Base-by-base conservation (phyloP, 352 stramenopile genomes). In the Globisporangium splendens region DNA sequence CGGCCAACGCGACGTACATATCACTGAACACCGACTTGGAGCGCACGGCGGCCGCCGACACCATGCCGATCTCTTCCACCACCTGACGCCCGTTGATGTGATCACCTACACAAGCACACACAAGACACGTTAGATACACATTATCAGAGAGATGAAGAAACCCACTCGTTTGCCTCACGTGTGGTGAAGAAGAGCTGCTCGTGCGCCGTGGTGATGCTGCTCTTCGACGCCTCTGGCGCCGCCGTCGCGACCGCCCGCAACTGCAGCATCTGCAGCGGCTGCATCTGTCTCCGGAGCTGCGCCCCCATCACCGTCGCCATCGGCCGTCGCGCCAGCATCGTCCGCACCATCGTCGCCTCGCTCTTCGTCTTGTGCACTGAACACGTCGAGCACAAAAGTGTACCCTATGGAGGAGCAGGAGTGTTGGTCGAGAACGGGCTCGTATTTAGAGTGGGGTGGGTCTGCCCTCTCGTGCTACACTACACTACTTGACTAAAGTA, bases 1-100 rank as follows among this genome's bases (percentile, higher is more conserved):
- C 83, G 10, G 81, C 68, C 22, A 90, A 53, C 33, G 83, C 83
- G 22, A 90, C 83, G 50, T 89, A 88, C 76, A 93, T 91, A 52
- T 93, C 83, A 62, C 76, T 89, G 43, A 93, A 59, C 56, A 93
- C 80, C 50, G 80, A 90, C 61, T 91, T 93, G 70, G 83, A 91
- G 22, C 83, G 83, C 51, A 93, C 83, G 3, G 81, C 80, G 20
- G 84, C 78, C 20, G 80, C 79, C 11, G 79, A 90, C 20, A 93
- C 83, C 56, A 93, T 72, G 0, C 83, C 83, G 50, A 85, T 79
- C 73, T 93, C 83, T 21, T 93, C 73, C 20, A 88, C 59, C 18
- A 93, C 70, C 49, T 93, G 75, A 18, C 81, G 71, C 0, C 83
- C 83, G 39, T 83, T 66, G 49, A 93, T 86, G 44, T 83, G 58